phyloP scores from a whole-genome alignment of 495 filamentous ascomycete genomes.

The Halenospora varia region DNA sequence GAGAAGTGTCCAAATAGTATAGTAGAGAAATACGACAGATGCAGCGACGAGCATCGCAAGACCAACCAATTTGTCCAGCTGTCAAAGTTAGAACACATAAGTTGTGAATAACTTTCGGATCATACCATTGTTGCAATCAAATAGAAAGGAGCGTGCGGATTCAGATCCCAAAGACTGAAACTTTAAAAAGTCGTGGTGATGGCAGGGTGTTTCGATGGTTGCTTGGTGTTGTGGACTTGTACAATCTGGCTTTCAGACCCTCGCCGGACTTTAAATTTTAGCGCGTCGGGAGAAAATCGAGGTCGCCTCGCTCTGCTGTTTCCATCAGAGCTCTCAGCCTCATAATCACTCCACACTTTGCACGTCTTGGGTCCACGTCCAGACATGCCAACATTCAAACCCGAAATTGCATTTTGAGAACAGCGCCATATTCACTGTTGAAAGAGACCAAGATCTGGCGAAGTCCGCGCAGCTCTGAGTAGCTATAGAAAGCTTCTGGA shows the following conservation, averaged over 20 bases:
- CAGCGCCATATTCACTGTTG: too few relatives aligned
- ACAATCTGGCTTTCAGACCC: background rate
- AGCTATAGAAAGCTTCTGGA: background rate
- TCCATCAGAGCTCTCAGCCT: constrained; percentile 19
- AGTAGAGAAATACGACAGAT: constrained; percentile 95
- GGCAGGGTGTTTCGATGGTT: background rate
- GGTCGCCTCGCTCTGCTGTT: background rate
- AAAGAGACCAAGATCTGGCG: too few relatives aligned
- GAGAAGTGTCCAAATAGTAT: constrained; percentile 94
- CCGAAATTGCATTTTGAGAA: too few relatives aligned
- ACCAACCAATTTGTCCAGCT: constrained; percentile 96
- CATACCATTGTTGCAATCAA: constrained; percentile 24
- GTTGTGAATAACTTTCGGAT: background rate
- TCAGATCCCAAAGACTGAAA: background rate
- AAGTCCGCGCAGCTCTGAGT: too few relatives aligned
- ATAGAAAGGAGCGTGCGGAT: background rate
- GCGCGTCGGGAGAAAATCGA: background rate
- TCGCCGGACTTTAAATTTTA: background rate
- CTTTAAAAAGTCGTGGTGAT: background rate
- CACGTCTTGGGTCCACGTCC: too few relatives aligned
- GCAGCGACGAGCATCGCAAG: constrained; percentile 96
- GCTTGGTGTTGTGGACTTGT: background rate
- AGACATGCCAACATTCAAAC: too few relatives aligned
- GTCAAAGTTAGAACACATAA: constrained; percentile 13
- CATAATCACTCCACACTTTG: constrained; percentile 14